Evolutionary conservation across 148 eudicot species (phyloP).

Genomic region (Polygonum aviculare): DNA sequence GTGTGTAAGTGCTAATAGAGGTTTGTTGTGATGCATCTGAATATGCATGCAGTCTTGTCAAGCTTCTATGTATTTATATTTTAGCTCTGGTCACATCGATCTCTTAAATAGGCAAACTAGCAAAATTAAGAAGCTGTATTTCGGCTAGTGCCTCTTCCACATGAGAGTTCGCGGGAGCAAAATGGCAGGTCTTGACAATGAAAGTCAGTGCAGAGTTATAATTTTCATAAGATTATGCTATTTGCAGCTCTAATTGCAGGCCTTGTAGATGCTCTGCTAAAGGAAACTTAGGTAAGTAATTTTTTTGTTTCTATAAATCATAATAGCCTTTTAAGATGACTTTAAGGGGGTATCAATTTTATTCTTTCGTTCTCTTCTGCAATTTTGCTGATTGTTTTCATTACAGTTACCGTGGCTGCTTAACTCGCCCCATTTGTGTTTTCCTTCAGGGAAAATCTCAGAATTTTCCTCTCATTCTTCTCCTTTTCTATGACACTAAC

Average conservation of each 20-base stretch:
- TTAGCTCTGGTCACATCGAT: not conserved
- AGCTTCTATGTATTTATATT: not conserved
- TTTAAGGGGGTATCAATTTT: not conserved
- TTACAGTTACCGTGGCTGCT: conserved; percentile 3
- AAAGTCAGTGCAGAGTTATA: not conserved
- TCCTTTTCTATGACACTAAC: not conserved
- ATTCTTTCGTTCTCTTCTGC: not conserved
- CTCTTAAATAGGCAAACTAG: not conserved
- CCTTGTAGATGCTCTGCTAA: conserved; percentile 22
- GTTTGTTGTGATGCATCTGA: not conserved
- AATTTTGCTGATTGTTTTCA: not conserved
- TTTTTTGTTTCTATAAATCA: not conserved
- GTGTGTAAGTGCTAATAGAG: not conserved
- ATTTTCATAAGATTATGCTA: conserved; percentile 3
- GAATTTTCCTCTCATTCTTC: not conserved
- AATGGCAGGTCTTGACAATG: not conserved
- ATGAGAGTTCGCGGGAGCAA: not conserved
- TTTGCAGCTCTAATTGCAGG: conserved; percentile 26
- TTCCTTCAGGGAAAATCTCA: not conserved
- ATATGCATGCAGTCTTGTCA: not conserved
- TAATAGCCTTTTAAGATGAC: not conserved
- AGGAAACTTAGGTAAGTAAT: conserved; percentile 17
- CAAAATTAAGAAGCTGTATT: not conserved
- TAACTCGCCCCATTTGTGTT: not conserved
- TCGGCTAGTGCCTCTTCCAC: not conserved